Conservation (phyloP, 169 alveolate genomes). For the Eimeria sp. region DNA sequence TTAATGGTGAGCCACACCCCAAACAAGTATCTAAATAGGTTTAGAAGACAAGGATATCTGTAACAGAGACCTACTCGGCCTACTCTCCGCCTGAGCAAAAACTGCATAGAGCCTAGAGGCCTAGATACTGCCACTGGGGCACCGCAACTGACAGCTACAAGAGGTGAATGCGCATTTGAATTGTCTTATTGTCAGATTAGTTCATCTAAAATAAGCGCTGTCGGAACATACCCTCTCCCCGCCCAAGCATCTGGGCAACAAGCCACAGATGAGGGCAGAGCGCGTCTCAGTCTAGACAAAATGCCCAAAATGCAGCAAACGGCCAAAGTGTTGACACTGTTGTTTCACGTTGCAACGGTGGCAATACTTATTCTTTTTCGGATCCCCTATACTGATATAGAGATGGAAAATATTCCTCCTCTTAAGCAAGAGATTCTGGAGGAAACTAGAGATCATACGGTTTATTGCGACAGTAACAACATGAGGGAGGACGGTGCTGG, state of each 20-base stretch:
- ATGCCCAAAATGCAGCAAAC: background rate
- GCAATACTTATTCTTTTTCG: background rate
- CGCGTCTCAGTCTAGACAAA: background rate
- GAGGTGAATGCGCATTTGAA: background rate
- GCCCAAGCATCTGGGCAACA: background rate
- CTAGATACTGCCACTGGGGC: background rate
- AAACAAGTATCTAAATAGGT: background rate
- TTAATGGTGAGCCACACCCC: background rate
- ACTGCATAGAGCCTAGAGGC: background rate
- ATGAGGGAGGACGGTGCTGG: background rate
- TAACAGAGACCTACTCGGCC: background rate
- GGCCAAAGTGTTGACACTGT: background rate
- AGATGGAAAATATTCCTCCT: too few relatives aligned
- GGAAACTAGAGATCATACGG: background rate
- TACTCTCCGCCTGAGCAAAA: background rate
- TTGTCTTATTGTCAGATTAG: background rate
- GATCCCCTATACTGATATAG: background rate
- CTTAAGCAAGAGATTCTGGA: background rate
- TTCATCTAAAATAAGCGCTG: background rate
- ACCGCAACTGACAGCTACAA: background rate
- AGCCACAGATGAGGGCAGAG: background rate
- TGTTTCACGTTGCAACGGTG: background rate
- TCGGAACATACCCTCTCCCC: background rate
- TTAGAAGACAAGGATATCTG: background rate
- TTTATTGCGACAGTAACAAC: background rate